Conservation (phyloP, 345 rosid species). For the Linum lewisii region DNA sequence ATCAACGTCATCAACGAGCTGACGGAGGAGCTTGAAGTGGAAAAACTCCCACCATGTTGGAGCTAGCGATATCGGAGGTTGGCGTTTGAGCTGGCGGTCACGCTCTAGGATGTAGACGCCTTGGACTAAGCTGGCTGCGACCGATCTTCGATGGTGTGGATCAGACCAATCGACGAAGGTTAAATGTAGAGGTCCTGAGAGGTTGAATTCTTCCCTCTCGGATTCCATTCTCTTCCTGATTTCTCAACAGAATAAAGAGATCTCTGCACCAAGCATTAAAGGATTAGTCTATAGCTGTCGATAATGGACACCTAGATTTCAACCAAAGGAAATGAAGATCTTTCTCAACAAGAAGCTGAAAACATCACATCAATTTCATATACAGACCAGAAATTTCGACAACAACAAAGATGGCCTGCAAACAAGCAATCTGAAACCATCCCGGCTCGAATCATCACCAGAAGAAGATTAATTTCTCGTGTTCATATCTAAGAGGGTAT, state of each 20-base stretch:
- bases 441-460: too few species aligned
- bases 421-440: too few species aligned
- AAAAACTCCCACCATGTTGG: constrained; percentile 85
- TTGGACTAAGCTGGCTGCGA: constrained; percentile 74
- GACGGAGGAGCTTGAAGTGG: constrained; percentile 42
- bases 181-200: constrained; percentile 61
- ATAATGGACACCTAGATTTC: too few species aligned
- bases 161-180: constrained; percentile 63
- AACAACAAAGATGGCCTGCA: too few species aligned
- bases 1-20: constrained; percentile 62
- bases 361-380: too few species aligned
- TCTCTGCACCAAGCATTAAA: too few species aligned
- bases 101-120: constrained; percentile 72
- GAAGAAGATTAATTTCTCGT: too few species aligned
- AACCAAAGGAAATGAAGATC: too few species aligned
- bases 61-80: constrained; percentile 51
- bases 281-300: too few species aligned
- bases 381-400: too few species aligned
- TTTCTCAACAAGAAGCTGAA: neutral
- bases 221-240: constrained; percentile 33
- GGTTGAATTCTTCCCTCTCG: constrained; percentile 57
- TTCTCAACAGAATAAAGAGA: too few species aligned
- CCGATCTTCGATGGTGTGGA: constrained; percentile 54
- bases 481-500: too few species aligned
- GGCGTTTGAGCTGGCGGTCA: constrained; percentile 75